Conservation (phyloP, 306 rosid genomes). For the Gillenia trifoliata region DNA sequence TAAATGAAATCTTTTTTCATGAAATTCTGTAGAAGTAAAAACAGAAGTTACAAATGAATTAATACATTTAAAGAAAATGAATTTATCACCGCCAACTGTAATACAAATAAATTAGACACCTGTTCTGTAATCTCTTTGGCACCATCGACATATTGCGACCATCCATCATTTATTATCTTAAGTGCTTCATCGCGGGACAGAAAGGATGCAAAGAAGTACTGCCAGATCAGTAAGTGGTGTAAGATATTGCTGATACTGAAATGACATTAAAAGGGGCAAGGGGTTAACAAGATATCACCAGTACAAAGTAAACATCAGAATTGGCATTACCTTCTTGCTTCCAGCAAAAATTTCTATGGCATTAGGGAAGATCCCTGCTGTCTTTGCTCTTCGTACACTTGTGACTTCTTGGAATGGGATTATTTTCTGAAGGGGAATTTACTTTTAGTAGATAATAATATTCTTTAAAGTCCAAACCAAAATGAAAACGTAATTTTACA, state of each 20-base stretch:
- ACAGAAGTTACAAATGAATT: neutral
- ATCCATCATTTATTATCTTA: conserved; percentile 74
- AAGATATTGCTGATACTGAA: conserved; percentile 25
- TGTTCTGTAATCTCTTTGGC: conserved; percentile 40
- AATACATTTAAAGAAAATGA: neutral
- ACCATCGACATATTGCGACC: conserved; percentile 49
- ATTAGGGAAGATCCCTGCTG: conserved; percentile 93
- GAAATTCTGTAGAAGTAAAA: neutral
- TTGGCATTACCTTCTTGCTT: conserved; percentile 58
- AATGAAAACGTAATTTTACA: neutral
- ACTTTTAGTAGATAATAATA: neutral
- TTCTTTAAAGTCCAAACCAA: neutral
- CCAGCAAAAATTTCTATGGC: conserved; percentile 82
- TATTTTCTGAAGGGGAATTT: conserved; percentile 57
- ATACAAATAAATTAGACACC: conserved; percentile 10
- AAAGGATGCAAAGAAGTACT: conserved; percentile 91
- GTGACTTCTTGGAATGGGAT: conserved; percentile 81
- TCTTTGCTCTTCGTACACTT: conserved; percentile 78
- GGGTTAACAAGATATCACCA: conserved; percentile 16
- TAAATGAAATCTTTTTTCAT: neutral
- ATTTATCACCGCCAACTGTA: conserved; percentile 9
- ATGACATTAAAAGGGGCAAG: conserved; percentile 15
- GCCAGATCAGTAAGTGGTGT: conserved; percentile 33
- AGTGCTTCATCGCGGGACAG: conserved; percentile 94
- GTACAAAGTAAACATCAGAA: conserved; percentile 10